Evolutionary conservation across 2,329 filamentous ascomycete genomes (phyloP).

Genomic region (Xylariales sp.): DNA sequence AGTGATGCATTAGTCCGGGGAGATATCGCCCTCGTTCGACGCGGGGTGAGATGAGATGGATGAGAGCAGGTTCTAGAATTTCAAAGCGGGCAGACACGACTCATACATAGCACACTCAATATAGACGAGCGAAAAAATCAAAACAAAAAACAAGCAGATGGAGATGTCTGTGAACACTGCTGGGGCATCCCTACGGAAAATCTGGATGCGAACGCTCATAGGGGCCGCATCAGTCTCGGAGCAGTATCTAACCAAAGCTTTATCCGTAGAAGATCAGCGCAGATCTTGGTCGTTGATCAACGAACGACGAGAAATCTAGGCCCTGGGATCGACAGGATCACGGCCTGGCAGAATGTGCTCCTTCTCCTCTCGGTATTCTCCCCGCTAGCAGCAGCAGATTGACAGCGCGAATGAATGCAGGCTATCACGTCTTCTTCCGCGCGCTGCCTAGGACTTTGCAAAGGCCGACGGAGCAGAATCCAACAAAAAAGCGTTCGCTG

Average conservation of each 20-base stretch:
- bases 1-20: slow-evolving; percentile 10
- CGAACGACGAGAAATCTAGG: slow-evolving; percentile 20
- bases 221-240: slow-evolving; percentile 7
- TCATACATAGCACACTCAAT: neutral
- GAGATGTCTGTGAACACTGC: slow-evolving; percentile 2
- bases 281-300: slow-evolving; percentile 17
- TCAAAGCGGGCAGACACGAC: neutral
- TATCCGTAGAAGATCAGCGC: slow-evolving; percentile 25
- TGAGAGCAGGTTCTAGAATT: neutral
- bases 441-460: neutral
- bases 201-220: neutral
- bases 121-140: neutral
- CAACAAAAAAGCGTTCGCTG: neutral
- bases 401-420: slow-evolving; percentile 13
- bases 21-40: neutral
- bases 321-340: slow-evolving; percentile 21
- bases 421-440: neutral
- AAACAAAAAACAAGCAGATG: neutral
- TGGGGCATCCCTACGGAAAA: neutral
- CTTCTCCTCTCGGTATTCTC: slow-evolving; percentile 8
- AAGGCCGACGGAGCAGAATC: neutral
- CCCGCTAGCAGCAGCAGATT: slow-evolving; percentile 6
- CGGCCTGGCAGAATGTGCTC: slow-evolving; percentile 1
- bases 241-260: slow-evolving; percentile 6
- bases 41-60: neutral